A percentile compares a stretch with the other conserved stretches of the same genome.
These are phyloP conservation scores for Colletotrichum cordylinicola DNA, from an alignment of 2,329 filamentous ascomycete genomes.

Conservation along the genomic window DNA sequence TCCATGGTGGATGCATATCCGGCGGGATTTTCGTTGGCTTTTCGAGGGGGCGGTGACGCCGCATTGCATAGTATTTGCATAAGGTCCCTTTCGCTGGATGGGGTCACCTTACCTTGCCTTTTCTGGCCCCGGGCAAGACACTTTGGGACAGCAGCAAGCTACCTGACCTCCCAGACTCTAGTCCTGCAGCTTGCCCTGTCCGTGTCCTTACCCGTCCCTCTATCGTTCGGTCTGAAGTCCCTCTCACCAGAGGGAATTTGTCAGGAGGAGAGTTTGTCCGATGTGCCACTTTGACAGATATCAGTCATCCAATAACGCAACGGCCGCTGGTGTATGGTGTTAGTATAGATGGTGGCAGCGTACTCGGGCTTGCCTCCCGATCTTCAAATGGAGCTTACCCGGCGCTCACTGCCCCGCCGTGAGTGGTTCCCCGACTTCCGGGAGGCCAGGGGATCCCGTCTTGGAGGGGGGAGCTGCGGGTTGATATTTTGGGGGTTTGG, in stretches of 20 bases:
- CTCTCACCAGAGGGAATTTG: background rate
- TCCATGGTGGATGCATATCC: background rate
- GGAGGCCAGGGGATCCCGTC: background rate
- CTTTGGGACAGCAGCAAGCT: background rate
- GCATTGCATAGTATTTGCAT: slow-evolving; percentile 1
- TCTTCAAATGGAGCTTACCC: background rate
- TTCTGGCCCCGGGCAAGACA: background rate
- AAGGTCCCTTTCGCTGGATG: background rate
- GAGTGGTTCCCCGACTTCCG: slow-evolving; percentile 1
- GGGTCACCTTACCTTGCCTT: background rate
- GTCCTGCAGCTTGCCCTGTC: background rate
- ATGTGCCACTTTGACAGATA: background rate
- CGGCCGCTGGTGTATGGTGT: background rate
- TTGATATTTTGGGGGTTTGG: background rate
- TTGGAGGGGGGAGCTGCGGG: background rate
- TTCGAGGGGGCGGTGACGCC: slow-evolving; percentile 6
- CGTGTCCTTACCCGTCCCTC: background rate
- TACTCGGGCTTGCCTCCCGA: background rate
- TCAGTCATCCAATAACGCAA: background rate
- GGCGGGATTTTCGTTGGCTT: background rate
- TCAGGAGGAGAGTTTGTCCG: background rate
- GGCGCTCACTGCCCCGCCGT: background rate
- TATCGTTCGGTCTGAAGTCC: background rate
- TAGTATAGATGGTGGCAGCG: background rate
- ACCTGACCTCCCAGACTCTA: background rate